Base-by-base conservation (phyloP, 2,329 filamentous ascomycete species). In the Venturia nashicola region DNA sequence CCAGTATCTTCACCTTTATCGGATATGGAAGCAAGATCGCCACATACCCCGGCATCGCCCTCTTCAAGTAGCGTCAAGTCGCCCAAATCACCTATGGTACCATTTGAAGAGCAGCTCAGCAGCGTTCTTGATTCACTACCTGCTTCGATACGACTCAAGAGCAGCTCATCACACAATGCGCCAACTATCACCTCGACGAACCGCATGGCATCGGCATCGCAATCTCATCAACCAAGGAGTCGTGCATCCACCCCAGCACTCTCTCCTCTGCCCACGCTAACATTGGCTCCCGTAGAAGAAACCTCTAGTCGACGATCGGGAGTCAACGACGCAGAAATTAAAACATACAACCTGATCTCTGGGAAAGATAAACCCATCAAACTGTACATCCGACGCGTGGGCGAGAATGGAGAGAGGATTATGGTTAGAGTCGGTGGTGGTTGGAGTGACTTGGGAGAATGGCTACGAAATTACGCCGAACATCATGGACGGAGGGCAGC, bases 401-500 rank as follows among this genome's bases (percentile, higher is more conserved):
- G 94, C 61, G 91, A 96, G 73, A 82, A 86, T 64, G 90, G 90
- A 18, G 91, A 97, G 74, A 86, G 94, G 61, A 91, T 97, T 66
- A 97, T 99, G 94, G 94, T 99, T 8, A 89, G 94, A 43, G 93
- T 99, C 14, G 94, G 94, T 14, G 94, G 94, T 65, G 94, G 94
- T n/a, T 99, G 94, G 94, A 91, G 92, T 16, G 94, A 99, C 74
- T 79, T 99, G 23, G 93, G 89, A 44, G 94, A 97, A 74, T 99
- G 97, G 71, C 81, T 99, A 51, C 88, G 91, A 69, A 91, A 96
- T 73, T 99, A 97, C 70, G 92, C 91, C 8, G 86, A 86, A 65
- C 94, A 99, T 72, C 94, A 99, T 72, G 89, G 90, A 54, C 86
- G 90, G n/a, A 86, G 83, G 55, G 80, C 82, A 39, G 79, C 82